Conservation (phyloP, 176 grass and related monocot genomes). For the Zoysia pacifica region DNA sequence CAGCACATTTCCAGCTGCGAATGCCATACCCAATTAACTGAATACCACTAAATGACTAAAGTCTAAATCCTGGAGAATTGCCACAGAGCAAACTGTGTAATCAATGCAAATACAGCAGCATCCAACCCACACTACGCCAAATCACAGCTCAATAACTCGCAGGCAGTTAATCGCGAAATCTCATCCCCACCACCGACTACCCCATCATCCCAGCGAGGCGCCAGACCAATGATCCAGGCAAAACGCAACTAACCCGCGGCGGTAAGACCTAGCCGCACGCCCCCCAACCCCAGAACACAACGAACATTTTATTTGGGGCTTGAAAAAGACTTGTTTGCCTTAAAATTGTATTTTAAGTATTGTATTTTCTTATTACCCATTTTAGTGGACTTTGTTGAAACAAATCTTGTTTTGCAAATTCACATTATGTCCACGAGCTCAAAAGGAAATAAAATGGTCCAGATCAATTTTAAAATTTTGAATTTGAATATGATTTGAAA, state of each 20-base stretch:
- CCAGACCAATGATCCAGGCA: slow-evolving; percentile 22
- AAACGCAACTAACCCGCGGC: neutral
- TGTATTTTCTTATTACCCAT: too few relatives aligned
- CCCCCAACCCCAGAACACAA: neutral
- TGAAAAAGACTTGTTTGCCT: too few relatives aligned
- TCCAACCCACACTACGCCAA: slow-evolving; percentile 1
- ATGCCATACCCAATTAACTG: neutral
- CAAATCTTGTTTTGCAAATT: too few relatives aligned
- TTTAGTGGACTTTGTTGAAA: too few relatives aligned
- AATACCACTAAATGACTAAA: neutral
- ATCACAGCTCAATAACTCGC: neutral
- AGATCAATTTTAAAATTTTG: too few relatives aligned
- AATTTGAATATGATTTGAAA: too few relatives aligned
- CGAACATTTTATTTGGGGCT: neutral
- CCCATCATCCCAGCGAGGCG: neutral
- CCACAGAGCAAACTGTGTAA: neutral
- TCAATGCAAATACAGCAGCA: slow-evolving; percentile 5
- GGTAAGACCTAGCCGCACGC: slow-evolving; percentile 29
- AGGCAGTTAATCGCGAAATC: neutral
- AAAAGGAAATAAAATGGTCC: too few relatives aligned
- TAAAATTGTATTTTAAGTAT: too few relatives aligned
- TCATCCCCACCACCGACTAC: neutral
- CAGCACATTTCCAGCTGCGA: neutral
- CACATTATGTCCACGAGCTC: too few relatives aligned
- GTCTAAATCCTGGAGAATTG: neutral